phyloP scores from a whole-genome alignment of 176 grass and related monocot species.

The Carex parvula region DNA sequence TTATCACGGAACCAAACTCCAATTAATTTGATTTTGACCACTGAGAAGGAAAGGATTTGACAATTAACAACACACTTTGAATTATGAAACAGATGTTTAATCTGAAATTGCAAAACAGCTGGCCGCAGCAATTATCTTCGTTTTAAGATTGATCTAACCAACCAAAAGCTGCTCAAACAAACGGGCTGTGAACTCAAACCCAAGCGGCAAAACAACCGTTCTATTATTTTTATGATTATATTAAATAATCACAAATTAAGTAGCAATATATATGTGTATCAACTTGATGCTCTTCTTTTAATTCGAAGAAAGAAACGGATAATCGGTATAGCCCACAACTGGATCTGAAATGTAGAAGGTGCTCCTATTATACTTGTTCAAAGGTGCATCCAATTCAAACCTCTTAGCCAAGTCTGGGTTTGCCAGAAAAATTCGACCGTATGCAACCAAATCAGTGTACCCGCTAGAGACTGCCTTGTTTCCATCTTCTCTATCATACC shows the following conservation, averaged over 20 bases:
- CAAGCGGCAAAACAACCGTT: too few relatives aligned
- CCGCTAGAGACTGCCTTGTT: conserved; percentile 15
- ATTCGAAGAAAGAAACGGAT: conserved; percentile 20
- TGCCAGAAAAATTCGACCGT: conserved; percentile 23
- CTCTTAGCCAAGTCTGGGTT: conserved; percentile 30
- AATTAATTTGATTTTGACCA: conserved; percentile 12
- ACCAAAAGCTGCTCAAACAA: too few relatives aligned
- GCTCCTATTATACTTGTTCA: conserved; percentile 26
- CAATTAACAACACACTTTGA: conserved; percentile 16
- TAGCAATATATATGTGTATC: neutral
- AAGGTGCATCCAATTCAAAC: conserved; percentile 24
- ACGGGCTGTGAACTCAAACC: too few relatives aligned
- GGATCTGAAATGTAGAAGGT: conserved; percentile 29
- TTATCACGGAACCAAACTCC: neutral
- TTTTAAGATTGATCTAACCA: too few relatives aligned
- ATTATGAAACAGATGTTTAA: neutral
- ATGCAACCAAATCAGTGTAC: conserved; percentile 31
- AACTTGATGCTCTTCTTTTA: neutral
- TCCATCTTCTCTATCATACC: conserved; percentile 19
- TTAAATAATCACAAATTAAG: neutral
- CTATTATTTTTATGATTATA: neutral
- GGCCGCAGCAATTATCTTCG: too few relatives aligned
- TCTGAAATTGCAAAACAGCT: neutral
- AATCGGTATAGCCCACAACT: conserved; percentile 27
- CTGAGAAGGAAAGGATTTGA: neutral